Evolutionary conservation across 2,329 filamentous ascomycete species (phyloP), one percentile per base, ranked within the genome.

Genomic region (Penicillium sp.): DNA sequence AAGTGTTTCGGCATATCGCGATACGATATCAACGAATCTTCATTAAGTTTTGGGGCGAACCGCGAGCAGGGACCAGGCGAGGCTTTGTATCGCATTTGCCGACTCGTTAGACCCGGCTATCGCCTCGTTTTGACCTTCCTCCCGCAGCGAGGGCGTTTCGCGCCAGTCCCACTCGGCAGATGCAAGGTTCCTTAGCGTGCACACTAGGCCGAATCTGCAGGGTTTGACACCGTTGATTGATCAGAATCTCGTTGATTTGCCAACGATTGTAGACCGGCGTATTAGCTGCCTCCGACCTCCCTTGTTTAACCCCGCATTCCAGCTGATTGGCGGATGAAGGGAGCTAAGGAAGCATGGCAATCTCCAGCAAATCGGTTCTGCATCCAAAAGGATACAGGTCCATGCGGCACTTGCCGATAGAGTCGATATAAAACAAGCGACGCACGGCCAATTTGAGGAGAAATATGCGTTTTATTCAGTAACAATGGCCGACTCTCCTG

Each of bases 71-170:
- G 16, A 43, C 19, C 21, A 43, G 37, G 24, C 11, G 37, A 13
- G 13, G 37, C 23, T 40, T 13, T 40, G 37, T 5, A 40, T 40
- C 19, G 13, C 21, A 23, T 24, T n/a, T 40, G 37, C 37, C 37
- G 11, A 24, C 37, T 23, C 37, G 11, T 24, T 40, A 16, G 39
- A 26, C 10, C n/a, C 42, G 42, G 42, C 40, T 54, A 44, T 54
- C 21, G 14, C 55, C 55, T 58, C 55, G 55, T 54, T 49, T 46
- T 54, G 33, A 58, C 55, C 55, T 58, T 58, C 52, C 55, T 47
- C 23, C 11, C 37, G 39, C 31, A 43, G 39, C 23, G 23, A 43
- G 5, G 23, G 39, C 48, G 10, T 36, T 43, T 48, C 45, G 29
- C 43, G 45, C 42, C 13, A 23, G 39, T 43, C 39, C 39, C 42